Conservation (phyloP, 176 grass and related monocot genomes). For the Oryza glumipatula region DNA sequence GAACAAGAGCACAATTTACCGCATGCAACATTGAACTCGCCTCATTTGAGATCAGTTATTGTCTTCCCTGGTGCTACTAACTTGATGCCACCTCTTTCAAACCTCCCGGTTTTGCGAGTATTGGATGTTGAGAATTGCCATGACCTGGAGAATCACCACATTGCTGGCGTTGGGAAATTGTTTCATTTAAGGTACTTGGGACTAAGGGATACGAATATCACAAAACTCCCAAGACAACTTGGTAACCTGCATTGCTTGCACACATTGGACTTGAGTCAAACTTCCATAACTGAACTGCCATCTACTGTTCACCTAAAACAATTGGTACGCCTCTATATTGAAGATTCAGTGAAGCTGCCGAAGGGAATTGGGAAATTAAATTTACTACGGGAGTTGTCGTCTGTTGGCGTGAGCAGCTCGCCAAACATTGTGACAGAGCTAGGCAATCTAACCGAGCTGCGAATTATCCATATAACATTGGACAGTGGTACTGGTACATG, state of each 20-base stretch:
- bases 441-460: neutral
- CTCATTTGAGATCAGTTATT: conserved; percentile 22
- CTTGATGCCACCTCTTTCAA: neutral
- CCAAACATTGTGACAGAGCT: neutral
- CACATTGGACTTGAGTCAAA: conserved; percentile 11
- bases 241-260: conserved; percentile 5
- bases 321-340: conserved; percentile 2
- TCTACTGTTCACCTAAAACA: neutral
- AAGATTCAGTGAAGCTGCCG: neutral
- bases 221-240: conserved; percentile 1
- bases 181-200: conserved; percentile 22
- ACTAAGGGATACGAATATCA: conserved; percentile 12
- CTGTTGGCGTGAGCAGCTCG: neutral
- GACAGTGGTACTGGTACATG: neutral
- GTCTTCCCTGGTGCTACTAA: conserved; percentile 8
- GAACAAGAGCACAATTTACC: neutral
- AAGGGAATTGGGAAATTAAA: conserved; percentile 13
- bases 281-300: neutral
- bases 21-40: neutral
- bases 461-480: neutral
- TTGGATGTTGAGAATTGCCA: conserved; percentile 26
- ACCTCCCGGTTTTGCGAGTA: neutral
- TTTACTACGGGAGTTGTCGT: neutral
- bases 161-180: neutral
- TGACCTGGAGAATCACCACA: conserved; percentile 8